Percentiles rank a stretch among this genome's conserved stretches.
Evolutionary conservation across 1,284 basidiomycete species (phyloP).

Genomic region (Polyporus tsugae): DNA sequence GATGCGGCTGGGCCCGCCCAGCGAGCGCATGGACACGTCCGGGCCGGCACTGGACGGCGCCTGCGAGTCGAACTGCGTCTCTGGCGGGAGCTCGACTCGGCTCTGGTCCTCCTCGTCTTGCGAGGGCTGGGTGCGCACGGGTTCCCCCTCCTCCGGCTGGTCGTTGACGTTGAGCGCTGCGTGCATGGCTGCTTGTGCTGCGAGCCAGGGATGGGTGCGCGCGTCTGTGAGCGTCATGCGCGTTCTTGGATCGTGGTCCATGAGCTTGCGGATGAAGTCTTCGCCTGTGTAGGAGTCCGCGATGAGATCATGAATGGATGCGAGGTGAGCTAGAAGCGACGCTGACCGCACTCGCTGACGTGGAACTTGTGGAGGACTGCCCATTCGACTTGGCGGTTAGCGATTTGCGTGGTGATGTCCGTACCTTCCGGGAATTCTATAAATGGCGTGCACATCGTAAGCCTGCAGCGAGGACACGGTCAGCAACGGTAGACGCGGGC

Average conservation of each 20-base stretch:
- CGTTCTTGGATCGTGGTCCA: slow-evolving; percentile 58
- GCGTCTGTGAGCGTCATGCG: slow-evolving; percentile 70
- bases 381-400: slow-evolving; percentile 70
- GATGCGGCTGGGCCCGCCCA: slow-evolving; percentile 15
- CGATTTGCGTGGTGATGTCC: slow-evolving; percentile 62
- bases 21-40: slow-evolving; percentile 17
- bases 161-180: background rate
- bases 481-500: background rate
- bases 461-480: slow-evolving; percentile 48
- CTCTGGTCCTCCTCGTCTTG: background rate
- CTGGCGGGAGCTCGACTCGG: background rate
- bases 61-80: background rate
- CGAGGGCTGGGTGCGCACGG: background rate
- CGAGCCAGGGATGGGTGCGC: slow-evolving; percentile 73
- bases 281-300: slow-evolving; percentile 11
- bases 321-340: too few species aligned
- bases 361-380: slow-evolving; percentile 48
- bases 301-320: background rate
- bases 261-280: slow-evolving; percentile 57
- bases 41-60: background rate
- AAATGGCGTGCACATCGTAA: slow-evolving; percentile 76
- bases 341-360: slow-evolving; percentile 19
- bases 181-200: background rate
- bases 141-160: background rate
- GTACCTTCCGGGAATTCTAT: slow-evolving; percentile 64